Conservation (phyloP, 2,329 filamentous ascomycete genomes). For the Macrophomina tecta region DNA sequence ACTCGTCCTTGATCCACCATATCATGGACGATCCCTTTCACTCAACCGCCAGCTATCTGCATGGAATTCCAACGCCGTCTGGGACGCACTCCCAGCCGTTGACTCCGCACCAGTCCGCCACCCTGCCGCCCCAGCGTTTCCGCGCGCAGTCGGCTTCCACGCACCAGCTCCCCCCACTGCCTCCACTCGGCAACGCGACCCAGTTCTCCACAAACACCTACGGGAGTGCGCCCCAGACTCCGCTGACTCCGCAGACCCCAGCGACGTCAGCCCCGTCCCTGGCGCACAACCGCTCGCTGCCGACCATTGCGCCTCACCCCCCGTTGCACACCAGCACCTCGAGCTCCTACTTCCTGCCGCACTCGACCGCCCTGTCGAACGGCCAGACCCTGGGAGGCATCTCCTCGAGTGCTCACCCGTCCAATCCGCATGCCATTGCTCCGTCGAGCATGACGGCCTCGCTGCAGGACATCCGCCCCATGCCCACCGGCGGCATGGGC, state of each 20-base stretch:
- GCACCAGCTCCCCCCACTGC: constrained; percentile 29
- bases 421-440: constrained; percentile 41
- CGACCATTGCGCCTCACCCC: constrained; percentile 42
- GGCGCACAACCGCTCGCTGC: constrained; percentile 40
- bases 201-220: constrained; percentile 29
- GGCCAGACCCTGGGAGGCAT: constrained; percentile 44
- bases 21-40: constrained; percentile 30
- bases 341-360: constrained; percentile 41
- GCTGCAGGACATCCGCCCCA: constrained; percentile 49
- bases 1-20: constrained; percentile 23
- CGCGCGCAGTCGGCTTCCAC: constrained; percentile 28
- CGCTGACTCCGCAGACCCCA: constrained; percentile 41
- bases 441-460: constrained; percentile 34
- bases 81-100: constrained; percentile 28
- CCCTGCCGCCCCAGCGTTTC: constrained; percentile 28
- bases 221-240: constrained; percentile 38
- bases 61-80: constrained; percentile 28
- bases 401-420: constrained; percentile 42
- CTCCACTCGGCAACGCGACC: constrained; percentile 28
- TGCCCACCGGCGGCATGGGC: constrained; percentile 48
- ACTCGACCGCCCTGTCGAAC: constrained; percentile 39
- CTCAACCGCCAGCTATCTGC: constrained; percentile 22
- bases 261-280: constrained; percentile 36
- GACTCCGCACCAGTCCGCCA: constrained; percentile 26
- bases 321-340: constrained; percentile 46